Percentiles rank a stretch among this genome's conserved stretches.
These are phyloP conservation scores for Microdochium bolleyi DNA, from an alignment of 2,329 filamentous ascomycete genomes.

Conservation along the genomic window DNA sequence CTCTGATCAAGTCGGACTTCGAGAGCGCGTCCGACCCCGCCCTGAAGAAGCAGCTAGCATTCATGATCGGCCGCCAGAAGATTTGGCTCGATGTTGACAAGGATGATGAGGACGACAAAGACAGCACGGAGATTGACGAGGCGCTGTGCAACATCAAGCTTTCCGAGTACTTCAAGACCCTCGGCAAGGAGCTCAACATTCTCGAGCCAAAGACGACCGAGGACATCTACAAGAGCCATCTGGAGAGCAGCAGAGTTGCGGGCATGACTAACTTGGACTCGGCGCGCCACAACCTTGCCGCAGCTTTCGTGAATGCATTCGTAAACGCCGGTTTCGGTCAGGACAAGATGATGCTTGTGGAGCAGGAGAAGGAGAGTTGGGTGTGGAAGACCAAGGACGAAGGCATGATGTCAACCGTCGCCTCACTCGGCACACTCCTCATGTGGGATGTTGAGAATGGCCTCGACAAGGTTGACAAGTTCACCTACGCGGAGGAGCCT, in stretches of 20 bases:
- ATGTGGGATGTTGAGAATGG: constrained; percentile 92
- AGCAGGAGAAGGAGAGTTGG: constrained; percentile 85
- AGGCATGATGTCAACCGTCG: constrained; percentile 93
- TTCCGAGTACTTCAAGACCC: constrained; percentile 84
- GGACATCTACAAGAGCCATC: constrained; percentile 98
- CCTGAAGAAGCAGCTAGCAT: constrained; percentile 87
- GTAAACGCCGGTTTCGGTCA: constrained; percentile 92
- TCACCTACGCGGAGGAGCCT: constrained; percentile 77
- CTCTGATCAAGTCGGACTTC: constrained; percentile 77
- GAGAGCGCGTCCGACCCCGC: constrained; percentile 71
- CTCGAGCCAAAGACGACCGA: constrained; percentile 94
- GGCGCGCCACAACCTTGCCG: constrained; percentile 88
- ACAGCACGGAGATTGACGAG: constrained; percentile 69
- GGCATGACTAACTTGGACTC: constrained; percentile 94
- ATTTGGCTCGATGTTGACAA: constrained; percentile 67
- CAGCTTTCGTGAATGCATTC: constrained; percentile 94
- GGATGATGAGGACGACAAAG: constrained; percentile 54
- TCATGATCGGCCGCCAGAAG: constrained; percentile 84
- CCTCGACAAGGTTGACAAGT: constrained; percentile 89
- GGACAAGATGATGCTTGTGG: constrained; percentile 95
- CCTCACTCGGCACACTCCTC: constrained; percentile 83
- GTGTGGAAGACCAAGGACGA: constrained; percentile 99
- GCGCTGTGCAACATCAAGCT: constrained; percentile 83
- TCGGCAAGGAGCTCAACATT: constrained; percentile 95
- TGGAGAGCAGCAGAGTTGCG: constrained; percentile 89